Evolutionary conservation across 1,284 basidiomycete genomes (phyloP).

Genomic region (Sporisorium exsertum): DNA sequence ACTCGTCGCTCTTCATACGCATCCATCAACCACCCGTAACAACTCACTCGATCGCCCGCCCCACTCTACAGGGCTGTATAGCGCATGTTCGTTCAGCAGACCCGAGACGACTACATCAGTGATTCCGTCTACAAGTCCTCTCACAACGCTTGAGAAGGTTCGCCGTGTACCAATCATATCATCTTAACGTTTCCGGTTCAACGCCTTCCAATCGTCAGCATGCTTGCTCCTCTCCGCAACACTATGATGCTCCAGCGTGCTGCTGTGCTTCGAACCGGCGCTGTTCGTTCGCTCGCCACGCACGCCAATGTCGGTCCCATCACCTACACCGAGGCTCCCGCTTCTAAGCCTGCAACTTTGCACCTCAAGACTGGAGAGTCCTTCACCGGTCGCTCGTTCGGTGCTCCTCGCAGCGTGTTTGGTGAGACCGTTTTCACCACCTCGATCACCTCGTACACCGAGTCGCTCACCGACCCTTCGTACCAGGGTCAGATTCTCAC

Average conservation of each 20-base stretch:
- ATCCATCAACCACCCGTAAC: constrained; percentile 4
- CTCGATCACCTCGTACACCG: constrained; percentile 98
- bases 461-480: constrained; percentile 99
- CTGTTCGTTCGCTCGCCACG: constrained; percentile 31
- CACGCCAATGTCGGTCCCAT: constrained; percentile 44
- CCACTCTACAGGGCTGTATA: constrained; percentile 45
- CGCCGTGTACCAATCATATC: not conserved
- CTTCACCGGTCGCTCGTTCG: constrained; percentile 89
- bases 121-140: constrained; percentile 60
- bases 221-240: constrained; percentile 44
- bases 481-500: constrained; percentile 98
- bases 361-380: constrained; percentile 94
- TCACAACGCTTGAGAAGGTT: constrained; percentile 47
- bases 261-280: constrained; percentile 17
- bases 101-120: constrained; percentile 67
- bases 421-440: constrained; percentile 99
- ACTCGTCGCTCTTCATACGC: constrained; percentile 2
- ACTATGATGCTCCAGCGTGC: constrained; percentile 46
- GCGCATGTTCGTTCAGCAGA: constrained; percentile 63
- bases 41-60: constrained; percentile 16
- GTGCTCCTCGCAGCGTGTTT: constrained; percentile 85
- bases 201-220: constrained; percentile 4
- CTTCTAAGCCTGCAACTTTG: constrained; percentile 79
- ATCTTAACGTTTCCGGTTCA: constrained; percentile 18
- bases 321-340: constrained; percentile 61